A percentile compares a stretch with the other conserved stretches of the same genome.
phyloP scores from a whole-genome alignment of 2,329 filamentous ascomycete species.

The Lithohypha guttulata region DNA sequence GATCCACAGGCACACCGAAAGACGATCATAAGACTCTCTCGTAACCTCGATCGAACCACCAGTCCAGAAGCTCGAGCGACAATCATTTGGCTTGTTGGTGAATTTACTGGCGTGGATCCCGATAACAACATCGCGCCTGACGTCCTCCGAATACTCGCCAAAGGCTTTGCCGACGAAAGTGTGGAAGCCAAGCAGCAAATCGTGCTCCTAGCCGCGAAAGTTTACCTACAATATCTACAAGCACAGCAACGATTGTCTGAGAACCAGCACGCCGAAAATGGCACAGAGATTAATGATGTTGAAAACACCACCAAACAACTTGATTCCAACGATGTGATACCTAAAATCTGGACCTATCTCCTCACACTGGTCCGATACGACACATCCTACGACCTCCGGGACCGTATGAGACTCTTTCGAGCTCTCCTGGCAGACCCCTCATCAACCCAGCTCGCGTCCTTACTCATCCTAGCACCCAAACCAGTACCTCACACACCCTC shows the following conservation, averaged over 20 bases:
- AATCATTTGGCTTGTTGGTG: constrained; percentile 94
- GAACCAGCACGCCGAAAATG: constrained; percentile 11
- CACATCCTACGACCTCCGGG: constrained; percentile 85
- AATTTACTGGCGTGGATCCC: constrained; percentile 70
- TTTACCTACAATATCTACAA: constrained; percentile 76
- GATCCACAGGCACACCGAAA: constrained; percentile 68
- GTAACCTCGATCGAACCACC: constrained; percentile 78
- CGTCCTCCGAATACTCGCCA: constrained; percentile 76
- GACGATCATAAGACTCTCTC: constrained; percentile 80
- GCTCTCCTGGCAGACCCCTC: constrained; percentile 66
- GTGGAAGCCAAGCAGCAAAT: constrained; percentile 86
- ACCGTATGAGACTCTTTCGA: constrained; percentile 80
- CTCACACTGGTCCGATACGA: constrained; percentile 83
- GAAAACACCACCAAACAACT: constrained; percentile 21
- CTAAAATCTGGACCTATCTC: constrained; percentile 72
- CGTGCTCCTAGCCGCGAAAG: constrained; percentile 84
- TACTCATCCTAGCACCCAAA: constrained; percentile 88
- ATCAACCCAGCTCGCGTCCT: constrained; percentile 69
- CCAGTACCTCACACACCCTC: constrained; percentile 83
- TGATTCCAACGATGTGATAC: constrained; percentile 46
- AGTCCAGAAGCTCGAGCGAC: constrained; percentile 83
- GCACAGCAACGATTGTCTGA: constrained; percentile 23
- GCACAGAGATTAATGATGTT: constrained; percentile 22
- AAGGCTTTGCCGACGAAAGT: constrained; percentile 71
- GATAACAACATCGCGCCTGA: constrained; percentile 89